These are phyloP conservation scores for Triticum turgidum DNA, from an alignment of 176 grass and related monocot species.

Conservation along the genomic window DNA sequence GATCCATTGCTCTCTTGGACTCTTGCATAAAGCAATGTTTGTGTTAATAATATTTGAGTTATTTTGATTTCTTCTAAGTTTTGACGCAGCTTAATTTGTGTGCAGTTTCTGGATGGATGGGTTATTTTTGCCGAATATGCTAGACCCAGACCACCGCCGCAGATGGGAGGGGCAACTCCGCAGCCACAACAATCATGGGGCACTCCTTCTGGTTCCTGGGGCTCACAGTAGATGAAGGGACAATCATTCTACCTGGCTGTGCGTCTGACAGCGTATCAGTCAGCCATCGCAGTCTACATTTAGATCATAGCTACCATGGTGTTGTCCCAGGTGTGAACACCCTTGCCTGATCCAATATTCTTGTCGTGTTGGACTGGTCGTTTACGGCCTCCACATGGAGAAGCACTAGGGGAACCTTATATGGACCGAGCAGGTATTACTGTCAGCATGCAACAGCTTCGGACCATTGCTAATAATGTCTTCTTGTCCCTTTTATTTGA, in stretches of 20 bases:
- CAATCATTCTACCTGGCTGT: background rate
- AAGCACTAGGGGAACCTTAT: background rate
- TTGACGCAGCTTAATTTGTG: slow-evolving; percentile 22
- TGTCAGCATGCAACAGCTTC: background rate
- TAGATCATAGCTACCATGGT: slow-evolving; percentile 4
- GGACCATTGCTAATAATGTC: slow-evolving; percentile 28
- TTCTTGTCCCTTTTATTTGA: background rate
- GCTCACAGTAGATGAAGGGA: slow-evolving; percentile 34
- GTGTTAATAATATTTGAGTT: background rate
- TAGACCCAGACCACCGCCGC: slow-evolving; percentile 43
- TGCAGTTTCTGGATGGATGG: slow-evolving; percentile 95
- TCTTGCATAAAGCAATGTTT: background rate
- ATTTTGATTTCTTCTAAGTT: background rate
- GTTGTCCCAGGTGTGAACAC: slow-evolving; percentile 38
- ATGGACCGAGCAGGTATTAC: slow-evolving; percentile 26
- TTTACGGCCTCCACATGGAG: slow-evolving; percentile 16
- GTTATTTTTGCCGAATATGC: slow-evolving; percentile 93
- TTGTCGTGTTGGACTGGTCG: slow-evolving; percentile 27
- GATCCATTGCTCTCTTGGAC: background rate
- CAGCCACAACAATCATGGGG: slow-evolving; percentile 38
- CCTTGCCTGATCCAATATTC: slow-evolving; percentile 10
- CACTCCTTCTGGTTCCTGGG: slow-evolving; percentile 35
- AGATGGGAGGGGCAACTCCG: slow-evolving; percentile 30
- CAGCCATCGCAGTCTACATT: slow-evolving; percentile 8
- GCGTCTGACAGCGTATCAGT: background rate